phyloP scores from a whole-genome alignment of 495 filamentous ascomycete genomes.

The Hypoxylon lenormandii region DNA sequence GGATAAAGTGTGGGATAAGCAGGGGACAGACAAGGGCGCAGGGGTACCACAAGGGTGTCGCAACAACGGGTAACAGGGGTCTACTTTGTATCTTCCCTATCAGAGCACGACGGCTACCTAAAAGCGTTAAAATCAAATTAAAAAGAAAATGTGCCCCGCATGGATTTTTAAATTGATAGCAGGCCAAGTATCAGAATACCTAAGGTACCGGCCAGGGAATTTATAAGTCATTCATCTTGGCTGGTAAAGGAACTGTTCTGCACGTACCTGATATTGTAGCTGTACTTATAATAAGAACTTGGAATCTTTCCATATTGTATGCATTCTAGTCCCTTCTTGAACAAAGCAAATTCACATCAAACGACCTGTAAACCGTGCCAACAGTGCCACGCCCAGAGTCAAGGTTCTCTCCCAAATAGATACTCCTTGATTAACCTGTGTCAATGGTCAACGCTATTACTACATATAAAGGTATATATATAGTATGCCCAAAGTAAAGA shows the following conservation, averaged over 20 bases:
- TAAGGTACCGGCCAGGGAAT: background rate
- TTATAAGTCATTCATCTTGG: background rate
- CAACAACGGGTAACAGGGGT: conserved; percentile 3
- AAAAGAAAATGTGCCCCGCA: conserved; percentile 18
- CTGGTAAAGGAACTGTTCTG: background rate
- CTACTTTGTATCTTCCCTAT: conserved; percentile 29
- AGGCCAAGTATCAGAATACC: conserved; percentile 11
- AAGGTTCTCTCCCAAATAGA: no score
- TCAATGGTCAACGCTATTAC: no score
- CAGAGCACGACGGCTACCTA: conserved; percentile 27
- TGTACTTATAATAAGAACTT: conserved; percentile 11
- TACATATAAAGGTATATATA: no score
- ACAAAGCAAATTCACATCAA: no score
- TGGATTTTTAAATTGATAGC: background rate
- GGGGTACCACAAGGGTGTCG: conserved; percentile 22
- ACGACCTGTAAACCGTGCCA: no score
- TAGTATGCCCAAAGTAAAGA: no score
- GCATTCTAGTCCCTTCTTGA: no score
- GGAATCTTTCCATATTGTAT: background rate
- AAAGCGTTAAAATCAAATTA: conserved; percentile 30
- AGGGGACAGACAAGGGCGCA: conserved; percentile 22
- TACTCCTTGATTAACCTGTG: no score
- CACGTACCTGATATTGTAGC: conserved; percentile 1
- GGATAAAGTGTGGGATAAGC: conserved; percentile 40
- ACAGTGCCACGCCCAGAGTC: no score